phyloP scores from a whole-genome alignment of 1,284 basidiomycete species.

The Melampsora americana region DNA sequence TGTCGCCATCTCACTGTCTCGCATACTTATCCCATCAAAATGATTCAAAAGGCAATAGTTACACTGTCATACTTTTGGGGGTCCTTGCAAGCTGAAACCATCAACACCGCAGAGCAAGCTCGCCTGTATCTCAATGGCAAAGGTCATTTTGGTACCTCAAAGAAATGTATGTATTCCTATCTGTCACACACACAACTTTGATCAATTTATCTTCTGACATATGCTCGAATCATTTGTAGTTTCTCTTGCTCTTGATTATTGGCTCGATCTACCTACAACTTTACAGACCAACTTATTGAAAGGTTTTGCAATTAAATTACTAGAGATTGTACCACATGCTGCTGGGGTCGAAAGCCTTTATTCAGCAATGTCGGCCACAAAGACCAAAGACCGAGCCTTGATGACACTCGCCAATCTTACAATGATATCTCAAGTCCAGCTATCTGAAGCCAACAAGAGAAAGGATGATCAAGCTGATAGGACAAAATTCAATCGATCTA shows the following conservation, averaged over 20 bases:
- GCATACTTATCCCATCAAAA: neutral
- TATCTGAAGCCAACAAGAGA: no score
- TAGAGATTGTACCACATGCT: conserved; percentile 10
- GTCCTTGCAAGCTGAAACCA: neutral
- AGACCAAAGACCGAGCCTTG: neutral
- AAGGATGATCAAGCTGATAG: no score
- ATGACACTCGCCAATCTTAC: neutral
- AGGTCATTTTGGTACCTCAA: neutral
- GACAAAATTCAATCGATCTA: no score
- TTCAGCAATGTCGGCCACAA: neutral
- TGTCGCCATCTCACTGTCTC: conserved; percentile 6
- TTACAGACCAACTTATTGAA: neutral
- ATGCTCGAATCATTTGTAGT: neutral
- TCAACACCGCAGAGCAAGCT: neutral
- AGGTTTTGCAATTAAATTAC: conserved; percentile 2
- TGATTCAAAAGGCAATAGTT: neutral
- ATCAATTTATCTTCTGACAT: neutral
- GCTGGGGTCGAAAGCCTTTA: neutral
- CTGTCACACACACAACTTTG: neutral
- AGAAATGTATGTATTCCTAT: neutral
- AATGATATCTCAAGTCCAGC: conserved; percentile 5
- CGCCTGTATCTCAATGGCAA: conserved; percentile 5
- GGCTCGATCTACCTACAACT: conserved; percentile 1
- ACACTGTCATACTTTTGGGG: conserved; percentile 7
- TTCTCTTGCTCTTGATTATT: neutral